Base-by-base conservation (phyloP, 2,329 filamentous ascomycete genomes). In the Stylonectria norvegica region DNA sequence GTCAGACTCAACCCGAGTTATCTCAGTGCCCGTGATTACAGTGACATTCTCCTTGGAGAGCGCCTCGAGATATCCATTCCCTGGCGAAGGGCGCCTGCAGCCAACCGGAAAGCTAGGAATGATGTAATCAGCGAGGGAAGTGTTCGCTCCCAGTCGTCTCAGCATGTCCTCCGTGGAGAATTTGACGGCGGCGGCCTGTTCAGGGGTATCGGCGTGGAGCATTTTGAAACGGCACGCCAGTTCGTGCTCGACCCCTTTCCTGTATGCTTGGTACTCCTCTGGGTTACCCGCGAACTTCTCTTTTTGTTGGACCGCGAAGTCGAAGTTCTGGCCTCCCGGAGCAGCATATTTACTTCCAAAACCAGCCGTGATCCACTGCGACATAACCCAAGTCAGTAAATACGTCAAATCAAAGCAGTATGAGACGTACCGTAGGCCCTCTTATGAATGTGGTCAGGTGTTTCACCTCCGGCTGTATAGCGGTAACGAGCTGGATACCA, bases 91-190 rank as follows among this genome's bases (percentile, higher is more conserved):
- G 2, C 40, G 35, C 14, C 40, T 30, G 31, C 40, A 43, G 3
- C 35, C 35, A 8, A 38, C 15, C 3, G 23, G 14, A 15, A 43
- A 43, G 14, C 32, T 36, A 7, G 40, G 35, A 11, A 43, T 34
- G 2, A 42, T 25, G 12, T 20, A 15, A 2, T 34, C 34, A 2
- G 16, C 20, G 3, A 42, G 20, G 3, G n/a, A 14, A 2, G 15
- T 23, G 5, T 37, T 33, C 3, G 15, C 3, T 10, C 14, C 34
- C 2, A 38, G 30, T 19, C 23, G 32, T 12, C 8, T n/a, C 5
- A 12, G 18, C 19, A 40, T 40, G 7, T 40, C 29, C 15, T 38
- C 19, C 4, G 15, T 31, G 2, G 18, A 23, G 8, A 31, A 31
- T 20, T 31, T 6, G 6, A 30, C 27, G 14, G 27, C 27, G 6